Evolutionary conservation across 2,329 filamentous ascomycete genomes (phyloP).

Genomic region (Cladosporium sp.): DNA sequence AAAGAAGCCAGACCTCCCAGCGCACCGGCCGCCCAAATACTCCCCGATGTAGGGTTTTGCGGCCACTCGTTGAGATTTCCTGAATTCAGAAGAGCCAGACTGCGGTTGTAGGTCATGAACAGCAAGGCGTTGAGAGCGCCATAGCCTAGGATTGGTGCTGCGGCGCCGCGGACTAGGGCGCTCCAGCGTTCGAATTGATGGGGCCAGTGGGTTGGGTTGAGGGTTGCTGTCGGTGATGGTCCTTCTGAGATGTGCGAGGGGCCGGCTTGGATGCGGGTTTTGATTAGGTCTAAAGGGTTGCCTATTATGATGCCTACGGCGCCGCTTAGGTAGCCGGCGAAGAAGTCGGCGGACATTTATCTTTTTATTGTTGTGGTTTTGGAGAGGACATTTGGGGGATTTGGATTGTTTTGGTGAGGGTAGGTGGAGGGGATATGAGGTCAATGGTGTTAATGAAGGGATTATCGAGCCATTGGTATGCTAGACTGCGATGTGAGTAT

Average conservation of each 20-base stretch:
- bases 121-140: constrained; percentile 86
- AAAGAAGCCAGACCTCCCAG: constrained; percentile 80
- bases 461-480: too few relatives aligned
- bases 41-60: constrained; percentile 20
- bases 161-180: constrained; percentile 54
- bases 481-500: too few relatives aligned
- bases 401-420: too few relatives aligned
- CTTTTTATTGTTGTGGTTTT: background rate
- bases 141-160: constrained; percentile 83
- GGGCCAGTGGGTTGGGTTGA: constrained; percentile 5
- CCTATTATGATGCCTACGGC: constrained; percentile 82
- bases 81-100: constrained; percentile 57
- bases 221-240: constrained; percentile 14
- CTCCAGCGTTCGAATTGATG: constrained; percentile 19
- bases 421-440: too few relatives aligned
- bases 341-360: constrained; percentile 84
- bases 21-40: constrained; percentile 68
- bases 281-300: constrained; percentile 67
- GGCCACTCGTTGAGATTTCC: constrained; percentile 15
- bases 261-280: constrained; percentile 74
- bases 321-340: constrained; percentile 86
- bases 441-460: too few relatives aligned
- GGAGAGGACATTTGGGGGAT: too few relatives aligned
- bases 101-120: constrained; percentile 85
- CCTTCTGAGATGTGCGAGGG: constrained; percentile 20